These are phyloP conservation scores for Brassica juncea DNA, from an alignment of 345 rosid genomes.

Conservation along the genomic window DNA sequence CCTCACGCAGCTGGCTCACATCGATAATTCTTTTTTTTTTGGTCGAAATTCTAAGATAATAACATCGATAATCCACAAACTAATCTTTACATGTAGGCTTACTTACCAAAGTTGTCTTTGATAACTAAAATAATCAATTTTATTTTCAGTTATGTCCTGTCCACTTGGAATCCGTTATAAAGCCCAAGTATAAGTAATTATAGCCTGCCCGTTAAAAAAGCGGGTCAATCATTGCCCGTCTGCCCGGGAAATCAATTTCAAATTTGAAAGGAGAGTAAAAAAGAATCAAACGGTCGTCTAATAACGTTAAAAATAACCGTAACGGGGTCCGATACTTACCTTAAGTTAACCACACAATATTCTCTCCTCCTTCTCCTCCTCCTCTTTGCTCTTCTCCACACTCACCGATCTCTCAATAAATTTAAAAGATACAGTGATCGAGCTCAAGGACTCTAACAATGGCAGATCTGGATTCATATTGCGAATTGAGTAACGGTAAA, in stretches of 20 bases:
- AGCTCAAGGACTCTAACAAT: slow-evolving; percentile 29
- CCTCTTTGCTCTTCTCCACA: slow-evolving; percentile 2
- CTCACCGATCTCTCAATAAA: neutral
- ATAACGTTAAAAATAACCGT: slow-evolving; percentile 25
- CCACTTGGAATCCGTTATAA: neutral
- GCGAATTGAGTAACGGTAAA: slow-evolving; percentile 37
- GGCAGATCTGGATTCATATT: slow-evolving; percentile 46
- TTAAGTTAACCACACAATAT: neutral
- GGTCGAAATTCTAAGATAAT: no score
- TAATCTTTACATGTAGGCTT: no score
- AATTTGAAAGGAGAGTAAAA: slow-evolving; percentile 37
- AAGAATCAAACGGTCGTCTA: slow-evolving; percentile 42
- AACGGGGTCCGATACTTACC: no score
- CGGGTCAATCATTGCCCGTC: slow-evolving; percentile 28
- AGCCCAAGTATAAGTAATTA: slow-evolving; percentile 12
- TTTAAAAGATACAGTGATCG: slow-evolving; percentile 11
- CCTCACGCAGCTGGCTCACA: neutral
- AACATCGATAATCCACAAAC: no score
- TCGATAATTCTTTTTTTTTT: no score
- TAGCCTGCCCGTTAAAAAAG: slow-evolving; percentile 25
- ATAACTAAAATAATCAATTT: no score
- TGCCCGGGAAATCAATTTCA: slow-evolving; percentile 42
- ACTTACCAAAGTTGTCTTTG: no score
- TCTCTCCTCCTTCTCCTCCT: neutral
- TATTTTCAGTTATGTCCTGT: no score